Conservation (phyloP, 345 rosid genomes). For the Gynandropsis gynandra region DNA sequence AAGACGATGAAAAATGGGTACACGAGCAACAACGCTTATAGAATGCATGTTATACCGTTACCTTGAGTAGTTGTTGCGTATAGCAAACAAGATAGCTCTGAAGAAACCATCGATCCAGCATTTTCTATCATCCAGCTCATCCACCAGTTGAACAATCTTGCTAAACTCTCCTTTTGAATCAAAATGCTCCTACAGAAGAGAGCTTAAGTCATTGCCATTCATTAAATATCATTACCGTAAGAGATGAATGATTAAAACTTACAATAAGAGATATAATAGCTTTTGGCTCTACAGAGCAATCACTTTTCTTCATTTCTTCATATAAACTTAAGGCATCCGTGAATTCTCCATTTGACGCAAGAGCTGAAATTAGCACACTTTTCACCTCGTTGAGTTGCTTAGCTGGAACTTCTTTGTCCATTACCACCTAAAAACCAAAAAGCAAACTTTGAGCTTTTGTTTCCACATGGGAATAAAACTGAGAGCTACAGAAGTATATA, state of each 20-base stretch:
- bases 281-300: conserved; percentile 50
- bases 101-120: conserved; percentile 64
- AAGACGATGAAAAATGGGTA: conserved; percentile 7
- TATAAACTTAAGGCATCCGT: conserved; percentile 58
- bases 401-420: conserved; percentile 37
- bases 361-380: conserved; percentile 54
- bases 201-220: neutral
- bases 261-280: conserved; percentile 61
- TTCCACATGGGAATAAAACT: neutral
- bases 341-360: conserved; percentile 56
- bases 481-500: conserved; percentile 11
- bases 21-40: neutral
- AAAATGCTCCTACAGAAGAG: conserved; percentile 40
- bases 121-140: conserved; percentile 42
- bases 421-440: conserved; percentile 42
- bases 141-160: conserved; percentile 44
- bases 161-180: conserved; percentile 40
- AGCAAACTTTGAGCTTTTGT: neutral
- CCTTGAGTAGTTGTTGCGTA: conserved; percentile 51
- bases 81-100: conserved; percentile 46
- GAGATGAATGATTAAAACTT: conserved; percentile 28
- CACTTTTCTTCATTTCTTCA: conserved; percentile 54
- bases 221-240: neutral
- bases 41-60: conserved; percentile 18
- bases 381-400: conserved; percentile 47